A percentile compares a stretch with the other conserved stretches of the same genome.
Evolutionary conservation across 2,329 filamentous ascomycete species (phyloP).

Genomic region (Parascedosporium putredinis): DNA sequence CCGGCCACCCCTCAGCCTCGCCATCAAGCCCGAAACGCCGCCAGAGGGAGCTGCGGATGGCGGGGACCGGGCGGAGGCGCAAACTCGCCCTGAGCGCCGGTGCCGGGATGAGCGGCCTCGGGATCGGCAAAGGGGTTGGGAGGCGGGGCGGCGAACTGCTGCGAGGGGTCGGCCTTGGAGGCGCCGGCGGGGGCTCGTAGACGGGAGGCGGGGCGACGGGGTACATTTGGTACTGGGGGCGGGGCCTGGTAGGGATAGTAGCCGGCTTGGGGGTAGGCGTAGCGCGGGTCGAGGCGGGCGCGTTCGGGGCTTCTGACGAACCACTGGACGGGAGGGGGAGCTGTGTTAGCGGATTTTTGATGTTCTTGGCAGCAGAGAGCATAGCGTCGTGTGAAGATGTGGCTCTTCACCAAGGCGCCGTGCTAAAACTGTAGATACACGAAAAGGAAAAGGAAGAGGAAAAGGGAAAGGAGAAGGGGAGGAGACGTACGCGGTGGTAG

Average conservation of each 20-base stretch:
- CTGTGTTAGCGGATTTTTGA: no score
- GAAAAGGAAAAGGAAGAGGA: conserved; percentile 5
- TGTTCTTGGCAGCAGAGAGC: no score
- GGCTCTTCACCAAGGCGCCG: no score
- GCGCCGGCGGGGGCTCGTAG: conserved; percentile 43
- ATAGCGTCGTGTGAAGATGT: no score
- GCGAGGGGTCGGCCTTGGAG: conserved; percentile 43
- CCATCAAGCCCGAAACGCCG: background rate
- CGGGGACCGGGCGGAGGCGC: background rate
- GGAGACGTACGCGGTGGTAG: conserved; percentile 55
- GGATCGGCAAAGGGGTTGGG: background rate
- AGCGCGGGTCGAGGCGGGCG: conserved; percentile 37
- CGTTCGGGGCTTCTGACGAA: conserved; percentile 37
- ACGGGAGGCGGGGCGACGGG: conserved; percentile 44
- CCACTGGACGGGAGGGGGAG: no score
- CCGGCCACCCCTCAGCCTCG: background rate
- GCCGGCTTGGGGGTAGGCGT: conserved; percentile 31
- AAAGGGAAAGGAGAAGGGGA: conserved; percentile 3
- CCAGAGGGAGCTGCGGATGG: background rate
- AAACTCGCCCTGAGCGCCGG: background rate
- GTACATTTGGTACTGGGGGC: conserved; percentile 33
- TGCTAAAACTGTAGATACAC: no score
- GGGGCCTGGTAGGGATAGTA: conserved; percentile 30
- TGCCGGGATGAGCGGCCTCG: background rate
- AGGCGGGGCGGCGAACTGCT: conserved; percentile 20